Evolutionary conservation across 176 grass and related monocot genomes (phyloP).

Genomic region (Oryza longistaminata): DNA sequence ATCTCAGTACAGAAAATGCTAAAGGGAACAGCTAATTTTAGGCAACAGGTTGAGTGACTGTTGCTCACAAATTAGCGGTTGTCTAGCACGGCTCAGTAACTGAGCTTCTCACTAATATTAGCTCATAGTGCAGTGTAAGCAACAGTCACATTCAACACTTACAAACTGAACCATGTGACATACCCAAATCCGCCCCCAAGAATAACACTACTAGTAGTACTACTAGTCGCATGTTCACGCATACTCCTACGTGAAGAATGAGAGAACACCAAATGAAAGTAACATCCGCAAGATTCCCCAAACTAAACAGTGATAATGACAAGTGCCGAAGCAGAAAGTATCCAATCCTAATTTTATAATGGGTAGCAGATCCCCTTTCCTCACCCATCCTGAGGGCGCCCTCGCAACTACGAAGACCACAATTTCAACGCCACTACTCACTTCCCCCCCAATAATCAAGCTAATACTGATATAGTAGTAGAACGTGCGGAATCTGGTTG

Average conservation of each 20-base stretch:
- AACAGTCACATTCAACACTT: neutral
- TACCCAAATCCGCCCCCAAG: neutral
- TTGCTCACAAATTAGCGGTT: neutral
- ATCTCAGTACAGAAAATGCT: neutral
- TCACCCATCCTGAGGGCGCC: neutral
- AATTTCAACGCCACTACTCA: neutral
- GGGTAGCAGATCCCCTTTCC: neutral
- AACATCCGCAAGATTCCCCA: neutral
- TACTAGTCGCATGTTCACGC: neutral
- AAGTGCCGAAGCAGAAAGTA: neutral
- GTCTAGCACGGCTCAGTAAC: neutral
- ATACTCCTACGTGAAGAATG: neutral
- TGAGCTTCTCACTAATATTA: neutral
- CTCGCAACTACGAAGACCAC: neutral
- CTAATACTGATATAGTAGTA: neutral
- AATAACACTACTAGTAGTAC: slow-evolving; percentile 1
- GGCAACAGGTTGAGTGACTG: neutral
- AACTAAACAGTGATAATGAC: slow-evolving; percentile 23
- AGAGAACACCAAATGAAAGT: neutral
- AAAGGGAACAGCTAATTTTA: neutral
- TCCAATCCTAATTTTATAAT: neutral
- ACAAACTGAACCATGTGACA: neutral
- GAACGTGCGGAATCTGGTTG: slow-evolving; percentile 14
- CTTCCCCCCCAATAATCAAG: neutral
- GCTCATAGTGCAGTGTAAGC: neutral